Percentiles rank a stretch among this genome's conserved stretches.
These are phyloP conservation scores for Echites panduratus DNA, from an alignment of 257 asterid species.

Conservation along the genomic window DNA sequence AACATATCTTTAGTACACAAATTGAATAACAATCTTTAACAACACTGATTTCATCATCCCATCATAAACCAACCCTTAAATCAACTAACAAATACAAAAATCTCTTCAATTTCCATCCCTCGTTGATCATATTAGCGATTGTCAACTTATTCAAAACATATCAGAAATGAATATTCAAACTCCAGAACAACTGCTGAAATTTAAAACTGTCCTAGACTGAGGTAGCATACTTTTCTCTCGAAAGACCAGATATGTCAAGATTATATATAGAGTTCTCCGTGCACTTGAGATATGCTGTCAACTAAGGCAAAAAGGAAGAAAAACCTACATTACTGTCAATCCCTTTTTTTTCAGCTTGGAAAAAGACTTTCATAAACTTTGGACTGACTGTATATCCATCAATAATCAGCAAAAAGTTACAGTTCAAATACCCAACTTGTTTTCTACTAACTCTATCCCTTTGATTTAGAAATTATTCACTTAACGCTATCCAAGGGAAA, in stretches of 20 bases:
- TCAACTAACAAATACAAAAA: too few relatives aligned
- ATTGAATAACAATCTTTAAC: too few relatives aligned
- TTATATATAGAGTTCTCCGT: too few relatives aligned
- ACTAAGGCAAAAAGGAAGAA: not conserved
- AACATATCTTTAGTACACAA: too few relatives aligned
- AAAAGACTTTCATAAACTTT: not conserved
- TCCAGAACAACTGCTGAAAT: too few relatives aligned
- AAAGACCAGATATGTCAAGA: not conserved
- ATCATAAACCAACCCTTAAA: too few relatives aligned
- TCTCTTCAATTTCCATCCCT: too few relatives aligned
- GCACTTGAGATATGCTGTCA: not conserved
- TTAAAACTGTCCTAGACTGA: not conserved
- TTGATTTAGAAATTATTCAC: too few relatives aligned
- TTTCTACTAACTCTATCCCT: not conserved
- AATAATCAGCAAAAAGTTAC: not conserved
- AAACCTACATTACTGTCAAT: not conserved
- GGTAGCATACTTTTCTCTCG: not conserved
- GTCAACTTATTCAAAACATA: too few relatives aligned
- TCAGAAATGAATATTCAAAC: too few relatives aligned
- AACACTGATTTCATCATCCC: too few relatives aligned
- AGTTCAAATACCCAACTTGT: not conserved
- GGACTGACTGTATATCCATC: not conserved
- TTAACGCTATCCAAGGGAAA: not conserved
- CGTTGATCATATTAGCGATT: too few relatives aligned
- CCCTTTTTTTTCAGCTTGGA: not conserved